Evolutionary conservation across 768 basidiomycete species (phyloP), one percentile per base, ranked within the genome.

Genomic region (Lactarius psammicola): DNA sequence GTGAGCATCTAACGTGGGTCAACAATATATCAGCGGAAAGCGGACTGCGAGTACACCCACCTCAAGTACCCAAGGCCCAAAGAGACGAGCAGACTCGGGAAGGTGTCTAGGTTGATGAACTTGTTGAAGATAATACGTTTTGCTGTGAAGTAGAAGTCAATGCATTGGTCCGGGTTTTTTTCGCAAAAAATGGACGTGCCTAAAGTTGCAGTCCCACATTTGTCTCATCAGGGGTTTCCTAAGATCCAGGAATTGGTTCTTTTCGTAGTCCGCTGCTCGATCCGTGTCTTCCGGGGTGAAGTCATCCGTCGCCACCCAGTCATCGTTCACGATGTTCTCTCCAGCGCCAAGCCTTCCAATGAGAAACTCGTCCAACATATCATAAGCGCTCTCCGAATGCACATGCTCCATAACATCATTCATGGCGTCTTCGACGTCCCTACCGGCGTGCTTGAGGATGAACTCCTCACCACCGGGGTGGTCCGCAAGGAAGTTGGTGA

Each of bases 391-490:
- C 30, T 93, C 88, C 3, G 92, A 94, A 75, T 98, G 97, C 11
- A 88, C 88, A 75, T 99, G 97, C 71, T 90, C 87, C 26, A 80
- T 74, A 69, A 80, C 77, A 76, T 96, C 88, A 71, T 83, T 84
- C 97, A 98, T 98, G 62, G 87, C 80, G 23, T 76, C 80, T 23
- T 82, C 89, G 59, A 98, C 82, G 74, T 97, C 93, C 76, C 86
- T 85, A 46, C 95, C 95, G 5, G 91, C 96, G 76, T 89, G 83
- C 53, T 86, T 79, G 44, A 95, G 77, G 70, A 99, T 85, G 68
- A 94, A 77, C 74, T 98, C 95, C 75, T 98, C 96, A 3, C 95
- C 95, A 69, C 96, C 96, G 13, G 95, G 94, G 74, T 97, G 95
- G 79, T 96, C 95, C 60, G 82, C 72, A 2, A 95, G 77, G 77